Evolutionary conservation across 495 filamentous ascomycete genomes (phyloP).

Genomic region (Rhypophila decipiens): DNA sequence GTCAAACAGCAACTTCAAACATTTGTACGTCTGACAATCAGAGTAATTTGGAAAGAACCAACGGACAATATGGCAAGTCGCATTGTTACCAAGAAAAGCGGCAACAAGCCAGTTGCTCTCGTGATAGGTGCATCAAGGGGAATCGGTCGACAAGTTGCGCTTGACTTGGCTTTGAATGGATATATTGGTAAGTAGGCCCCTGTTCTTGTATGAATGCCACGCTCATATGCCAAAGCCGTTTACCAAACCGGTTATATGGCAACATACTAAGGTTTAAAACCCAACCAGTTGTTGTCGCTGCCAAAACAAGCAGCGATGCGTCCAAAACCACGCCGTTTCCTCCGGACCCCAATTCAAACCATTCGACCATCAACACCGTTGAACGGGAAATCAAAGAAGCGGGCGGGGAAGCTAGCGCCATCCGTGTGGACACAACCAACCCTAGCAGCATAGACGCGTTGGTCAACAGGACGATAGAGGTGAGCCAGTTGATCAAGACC

Average conservation of each 20-base stretch:
- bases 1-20: too few relatives aligned
- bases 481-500: conserved; percentile 5
- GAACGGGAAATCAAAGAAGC: conserved; percentile 67
- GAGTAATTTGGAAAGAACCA: too few relatives aligned
- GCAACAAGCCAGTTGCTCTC: conserved; percentile 48
- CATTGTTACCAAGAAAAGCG: background rate
- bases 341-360: conserved; percentile 71
- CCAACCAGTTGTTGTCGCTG: conserved; percentile 79
- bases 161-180: conserved; percentile 63
- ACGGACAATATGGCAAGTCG: too few relatives aligned
- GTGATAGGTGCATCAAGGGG: conserved; percentile 70
- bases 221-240: background rate
- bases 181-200: conserved; percentile 52
- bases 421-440: conserved; percentile 66
- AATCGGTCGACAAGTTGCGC: conserved; percentile 72
- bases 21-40: too few relatives aligned
- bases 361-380: conserved; percentile 80
- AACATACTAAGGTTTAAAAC: too few relatives aligned
- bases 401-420: conserved; percentile 57
- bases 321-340: conserved; percentile 54
- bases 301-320: conserved; percentile 50
- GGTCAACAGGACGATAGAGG: conserved; percentile 54
- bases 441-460: conserved; percentile 55
- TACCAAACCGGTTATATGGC: background rate
- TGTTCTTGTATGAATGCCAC: background rate